A percentile compares a stretch with the other conserved stretches of the same genome.
Conservation (phyloP, 1,284 basidiomycete genomes). For the Athelia sp. region DNA sequence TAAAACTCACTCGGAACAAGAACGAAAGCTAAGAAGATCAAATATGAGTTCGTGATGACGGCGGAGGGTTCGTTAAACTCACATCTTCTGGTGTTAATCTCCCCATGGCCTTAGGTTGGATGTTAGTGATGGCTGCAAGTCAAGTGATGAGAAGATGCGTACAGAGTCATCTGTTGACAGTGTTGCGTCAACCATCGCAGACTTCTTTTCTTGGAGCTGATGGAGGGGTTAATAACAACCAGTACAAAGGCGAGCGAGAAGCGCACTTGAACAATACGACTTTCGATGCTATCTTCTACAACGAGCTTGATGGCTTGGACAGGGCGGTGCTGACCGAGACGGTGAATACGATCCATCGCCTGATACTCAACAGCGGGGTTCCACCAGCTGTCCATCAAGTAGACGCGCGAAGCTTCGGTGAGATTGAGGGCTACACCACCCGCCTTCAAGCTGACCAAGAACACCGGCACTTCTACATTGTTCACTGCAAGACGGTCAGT, state of each 20-base stretch:
- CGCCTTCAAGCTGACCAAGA: slow-evolving; percentile 93
- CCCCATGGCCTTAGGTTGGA: slow-evolving; percentile 68
- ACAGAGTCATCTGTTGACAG: slow-evolving; percentile 74
- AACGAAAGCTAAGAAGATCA: slow-evolving; percentile 53
- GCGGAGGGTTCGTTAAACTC: slow-evolving; percentile 27
- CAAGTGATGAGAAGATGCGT: slow-evolving; percentile 16
- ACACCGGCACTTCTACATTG: slow-evolving; percentile 92
- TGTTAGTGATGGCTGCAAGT: slow-evolving; percentile 7
- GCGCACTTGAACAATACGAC: slow-evolving; percentile 75
- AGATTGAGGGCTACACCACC: slow-evolving; percentile 94
- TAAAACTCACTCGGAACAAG: slow-evolving; percentile 64
- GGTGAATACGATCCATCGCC: slow-evolving; percentile 96
- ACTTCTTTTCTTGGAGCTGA: slow-evolving; percentile 93
- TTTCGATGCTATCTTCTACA: slow-evolving; percentile 95
- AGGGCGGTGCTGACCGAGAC: slow-evolving; percentile 88
- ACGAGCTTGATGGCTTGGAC: slow-evolving; percentile 93
- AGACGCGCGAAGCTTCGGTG: slow-evolving; percentile 92
- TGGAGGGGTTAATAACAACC: slow-evolving; percentile 6
- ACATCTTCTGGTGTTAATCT: slow-evolving; percentile 87
- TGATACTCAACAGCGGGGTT: slow-evolving; percentile 86
- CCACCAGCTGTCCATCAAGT: slow-evolving; percentile 91
- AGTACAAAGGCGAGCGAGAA: not conserved
- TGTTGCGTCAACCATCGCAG: slow-evolving; percentile 79
- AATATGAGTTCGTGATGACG: slow-evolving; percentile 2
- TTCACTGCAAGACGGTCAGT: slow-evolving; percentile 53